Evolutionary conservation across 208 protist genomes (phyloP), one percentile per base, ranked within the genome.

Genomic region (Trypanosoma lewisi): DNA sequence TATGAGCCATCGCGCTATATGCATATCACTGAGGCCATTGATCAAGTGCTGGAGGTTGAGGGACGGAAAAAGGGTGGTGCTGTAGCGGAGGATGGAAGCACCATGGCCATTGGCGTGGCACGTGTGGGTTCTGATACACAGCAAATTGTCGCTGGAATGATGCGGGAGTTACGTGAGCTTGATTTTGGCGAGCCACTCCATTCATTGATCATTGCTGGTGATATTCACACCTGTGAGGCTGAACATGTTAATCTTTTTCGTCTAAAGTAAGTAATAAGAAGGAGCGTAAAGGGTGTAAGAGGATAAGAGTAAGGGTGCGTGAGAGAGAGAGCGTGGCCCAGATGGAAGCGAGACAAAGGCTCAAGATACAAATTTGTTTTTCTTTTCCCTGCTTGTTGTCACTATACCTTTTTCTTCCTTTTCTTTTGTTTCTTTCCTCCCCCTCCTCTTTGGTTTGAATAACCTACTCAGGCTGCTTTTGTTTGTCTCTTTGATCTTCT

Each of bases 1-100:
- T 99, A 98, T 78, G 95, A 99, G 72, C 98, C 97, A 30, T 97
- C 98, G 31, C 85, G 98, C 49, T 99, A 97, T 80, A 99, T 99
- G 99, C 98, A 97, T 2, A 91, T 99, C 49, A 87, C 90, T 44
- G 87, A 98, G 73, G 95, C 91, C 1, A 53, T 98, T 37, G 88
- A 98, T 60, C 97, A 99, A 74, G 54, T 99, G 5, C 61, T 99
- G 0, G 89, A 97, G 67, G 81, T 99, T 44, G 97, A 98, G 64
- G 63, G 89, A 23, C 72, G 69, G 17, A 69, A 86, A 27, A 61
- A 91, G 34, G 77, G 91, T 19, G 83, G 80, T 28, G 82, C 85
- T 6, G 87, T 94, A 17, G 70, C 62, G 14, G 75, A 73, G 8
- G 87, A 98, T 52, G 84, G 87, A 30, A 81, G 76, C 48, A 97